Conservation (phyloP, 352 stramenopile genomes). For the Phytophthora capsici region DNA sequence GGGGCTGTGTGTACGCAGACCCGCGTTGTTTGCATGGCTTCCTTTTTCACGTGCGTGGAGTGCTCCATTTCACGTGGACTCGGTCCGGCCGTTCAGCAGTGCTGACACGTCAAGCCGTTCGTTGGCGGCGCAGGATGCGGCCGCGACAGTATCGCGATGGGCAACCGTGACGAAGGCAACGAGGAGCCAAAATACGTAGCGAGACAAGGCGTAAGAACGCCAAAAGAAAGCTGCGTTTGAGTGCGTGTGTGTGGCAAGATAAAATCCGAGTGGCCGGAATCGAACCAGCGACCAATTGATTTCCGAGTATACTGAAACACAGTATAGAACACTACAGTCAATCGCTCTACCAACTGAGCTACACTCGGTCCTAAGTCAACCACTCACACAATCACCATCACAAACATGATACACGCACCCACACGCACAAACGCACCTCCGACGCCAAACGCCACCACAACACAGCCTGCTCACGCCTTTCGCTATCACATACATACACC, state of each 20-base stretch:
- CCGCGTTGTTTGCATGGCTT: too few relatives aligned
- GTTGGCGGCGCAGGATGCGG: too few relatives aligned
- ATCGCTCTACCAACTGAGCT: conserved; percentile 24
- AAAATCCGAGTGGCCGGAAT: conserved; percentile 20
- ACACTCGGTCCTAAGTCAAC: conserved; percentile 16
- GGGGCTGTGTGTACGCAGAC: too few relatives aligned
- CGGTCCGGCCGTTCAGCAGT: too few relatives aligned
- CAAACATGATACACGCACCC: not conserved
- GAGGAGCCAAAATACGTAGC: not conserved
- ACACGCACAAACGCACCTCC: not conserved
- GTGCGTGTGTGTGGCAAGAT: not conserved
- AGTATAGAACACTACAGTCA: conserved; percentile 25
- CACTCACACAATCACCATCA: not conserved
- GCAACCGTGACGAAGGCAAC: not conserved
- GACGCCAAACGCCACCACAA: not conserved
- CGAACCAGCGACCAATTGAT: conserved; percentile 23
- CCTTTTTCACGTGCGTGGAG: too few relatives aligned
- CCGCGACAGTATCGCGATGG: not conserved
- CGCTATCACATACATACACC: not conserved
- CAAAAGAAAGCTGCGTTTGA: not conserved
- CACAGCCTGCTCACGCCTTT: conserved; percentile 1
- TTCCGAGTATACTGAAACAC: conserved; percentile 19
- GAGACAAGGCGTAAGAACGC: too few relatives aligned
- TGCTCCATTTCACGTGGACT: too few relatives aligned
- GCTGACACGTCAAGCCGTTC: too few relatives aligned